Evolutionary conservation across 345 rosid genomes (phyloP), one percentile per base, ranked within the genome.

Genomic region (Turnera subulata): DNA sequence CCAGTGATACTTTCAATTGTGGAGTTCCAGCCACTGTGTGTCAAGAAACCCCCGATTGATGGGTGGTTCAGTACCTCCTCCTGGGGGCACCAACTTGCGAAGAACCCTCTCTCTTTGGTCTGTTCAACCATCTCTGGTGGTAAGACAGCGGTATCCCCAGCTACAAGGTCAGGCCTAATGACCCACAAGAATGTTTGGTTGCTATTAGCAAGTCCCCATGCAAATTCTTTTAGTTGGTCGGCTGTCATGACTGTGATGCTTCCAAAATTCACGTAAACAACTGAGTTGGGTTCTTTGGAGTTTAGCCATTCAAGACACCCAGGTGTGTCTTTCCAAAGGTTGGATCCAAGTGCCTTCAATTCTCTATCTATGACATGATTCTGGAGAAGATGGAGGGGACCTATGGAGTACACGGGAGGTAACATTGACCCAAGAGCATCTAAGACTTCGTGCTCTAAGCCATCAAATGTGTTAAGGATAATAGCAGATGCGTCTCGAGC

Each of bases 11-110:
- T 63, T 19, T 69, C 74, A 6, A 69, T 12, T 1, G 68, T 63
- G 6, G 68, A 69, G 12, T 63, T 69, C 74, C 74, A 63, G 1
- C 67, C 67, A 38, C 22, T 63, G n/a, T 63, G 67, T 17, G 67
- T 63, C n/a, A 62, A 12, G 21, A 62, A 62, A 5, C 59, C 38
- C 29, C 58, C 66, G 4, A 53, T 44, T 16, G 66, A 20, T 1
- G 58, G 52, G 58, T 62, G 66, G 39, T 4, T 53, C n/a, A 52
- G 40, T 1, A 62, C 51, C 42, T 62, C 29, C 32, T 62, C 66
- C 39, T 62, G 66, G 1, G 50, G 58, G 43, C 66, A 62, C 66
- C 66, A 62, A 15, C 58, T 32, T 52, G 52, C 35, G 12, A 53
- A 26, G 15, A 62, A 40, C 4, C 58, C 58, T 29, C 64, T 35